These are phyloP conservation scores for Citrus cavaleriei DNA, from an alignment of 345 rosid genomes.

Conservation along the genomic window DNA sequence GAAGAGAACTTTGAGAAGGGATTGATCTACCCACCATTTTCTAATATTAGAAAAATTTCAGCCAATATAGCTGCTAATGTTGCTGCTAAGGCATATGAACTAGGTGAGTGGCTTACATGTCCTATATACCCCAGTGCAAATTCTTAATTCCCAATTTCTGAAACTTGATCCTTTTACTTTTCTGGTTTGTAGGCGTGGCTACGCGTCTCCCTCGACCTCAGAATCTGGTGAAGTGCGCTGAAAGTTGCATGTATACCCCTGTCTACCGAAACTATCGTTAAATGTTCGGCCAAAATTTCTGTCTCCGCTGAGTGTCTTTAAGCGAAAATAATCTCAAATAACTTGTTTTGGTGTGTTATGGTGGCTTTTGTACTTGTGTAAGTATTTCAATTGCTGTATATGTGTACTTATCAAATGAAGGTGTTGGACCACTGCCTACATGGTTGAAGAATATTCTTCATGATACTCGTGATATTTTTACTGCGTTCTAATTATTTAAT, in stretches of 20 bases:
- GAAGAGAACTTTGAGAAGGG: conserved; percentile 72
- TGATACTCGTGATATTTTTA: neutral
- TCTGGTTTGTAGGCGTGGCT: conserved; percentile 58
- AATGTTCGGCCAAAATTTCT: neutral
- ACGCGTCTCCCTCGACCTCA: conserved; percentile 81
- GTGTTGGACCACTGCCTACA: neutral
- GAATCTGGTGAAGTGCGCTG: conserved; percentile 71
- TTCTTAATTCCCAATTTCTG: neutral
- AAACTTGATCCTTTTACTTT: neutral
- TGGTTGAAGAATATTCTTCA: too few species aligned
- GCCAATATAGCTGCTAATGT: conserved; percentile 93
- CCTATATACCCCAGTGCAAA: neutral
- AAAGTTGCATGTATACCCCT: conserved; percentile 97
- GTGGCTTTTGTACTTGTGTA: neutral
- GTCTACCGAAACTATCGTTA: conserved; percentile 65
- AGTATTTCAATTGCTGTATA: neutral
- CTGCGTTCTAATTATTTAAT: neutral
- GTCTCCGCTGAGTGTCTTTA: neutral
- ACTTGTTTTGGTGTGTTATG: neutral
- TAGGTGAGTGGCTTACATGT: conserved; percentile 39
- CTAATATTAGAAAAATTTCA: conserved; percentile 77
- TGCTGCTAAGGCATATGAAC: conserved; percentile 91
- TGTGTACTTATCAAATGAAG: neutral
- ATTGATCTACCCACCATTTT: conserved; percentile 81
- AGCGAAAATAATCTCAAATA: neutral